A percentile compares a stretch with the other conserved stretches of the same genome.
Conservation (phyloP, 139 green algal genomes). For the Ulvella scutata region DNA sequence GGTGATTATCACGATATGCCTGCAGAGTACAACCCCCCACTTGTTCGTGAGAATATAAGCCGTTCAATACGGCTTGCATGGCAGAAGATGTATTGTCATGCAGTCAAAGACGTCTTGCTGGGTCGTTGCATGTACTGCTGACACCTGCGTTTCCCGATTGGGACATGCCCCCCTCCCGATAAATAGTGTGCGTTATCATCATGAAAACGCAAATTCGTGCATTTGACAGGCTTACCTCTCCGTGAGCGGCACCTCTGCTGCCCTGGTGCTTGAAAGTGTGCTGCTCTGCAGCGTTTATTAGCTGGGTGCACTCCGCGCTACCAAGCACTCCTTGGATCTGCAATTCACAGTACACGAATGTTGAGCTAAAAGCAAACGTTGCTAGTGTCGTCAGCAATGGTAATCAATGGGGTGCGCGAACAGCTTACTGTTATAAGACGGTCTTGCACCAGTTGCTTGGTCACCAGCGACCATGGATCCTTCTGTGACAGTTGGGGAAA, state of each 20-base stretch:
- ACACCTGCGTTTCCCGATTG: background rate
- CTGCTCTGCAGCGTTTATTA: constrained; percentile 16
- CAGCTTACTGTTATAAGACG: background rate
- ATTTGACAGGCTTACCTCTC: constrained; percentile 19
- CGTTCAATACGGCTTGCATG: background rate
- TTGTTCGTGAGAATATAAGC: background rate
- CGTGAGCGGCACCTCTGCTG: constrained; percentile 27
- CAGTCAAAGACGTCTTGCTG: background rate
- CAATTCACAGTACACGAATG: background rate
- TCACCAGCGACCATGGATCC: background rate
- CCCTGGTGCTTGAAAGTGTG: constrained; percentile 29
- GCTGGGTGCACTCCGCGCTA: constrained; percentile 7
- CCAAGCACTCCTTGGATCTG: constrained; percentile 18
- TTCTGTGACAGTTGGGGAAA: background rate
- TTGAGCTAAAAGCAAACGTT: background rate
- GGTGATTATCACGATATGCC: constrained; percentile 36
- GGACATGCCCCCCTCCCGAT: too few species aligned
- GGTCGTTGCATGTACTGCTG: background rate
- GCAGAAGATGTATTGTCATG: background rate
- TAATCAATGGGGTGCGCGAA: too few species aligned
- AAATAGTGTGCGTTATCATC: too few species aligned
- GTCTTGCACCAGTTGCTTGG: background rate
- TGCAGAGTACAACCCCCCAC: background rate
- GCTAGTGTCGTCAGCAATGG: background rate
- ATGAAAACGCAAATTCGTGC: background rate